These are phyloP conservation scores for Nemania sp. DNA, from an alignment of 2,329 filamentous ascomycete species.

Conservation along the genomic window DNA sequence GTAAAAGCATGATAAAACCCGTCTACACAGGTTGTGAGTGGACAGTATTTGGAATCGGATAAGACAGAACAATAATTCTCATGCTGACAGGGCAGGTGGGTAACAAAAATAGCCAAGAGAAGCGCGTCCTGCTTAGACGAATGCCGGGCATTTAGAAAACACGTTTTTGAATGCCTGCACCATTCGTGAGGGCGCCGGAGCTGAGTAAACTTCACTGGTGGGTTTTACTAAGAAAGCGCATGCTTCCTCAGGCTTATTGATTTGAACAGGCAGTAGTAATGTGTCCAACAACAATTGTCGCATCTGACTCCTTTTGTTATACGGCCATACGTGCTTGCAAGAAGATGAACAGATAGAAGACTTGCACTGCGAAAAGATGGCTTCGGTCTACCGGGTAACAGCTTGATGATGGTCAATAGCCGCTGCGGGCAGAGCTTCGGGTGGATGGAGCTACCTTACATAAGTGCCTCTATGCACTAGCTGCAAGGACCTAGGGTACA, in stretches of 20 bases:
- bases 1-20: too few species aligned
- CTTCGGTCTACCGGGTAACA: slow-evolving; percentile 12
- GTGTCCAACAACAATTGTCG: slow-evolving; percentile 11
- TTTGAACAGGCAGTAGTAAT: background rate
- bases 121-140: slow-evolving; percentile 8
- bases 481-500: too few species aligned
- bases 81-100: slow-evolving; percentile 21
- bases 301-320: too few species aligned
- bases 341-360: background rate
- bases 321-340: background rate
- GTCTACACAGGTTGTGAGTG: background rate
- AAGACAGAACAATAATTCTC: slow-evolving; percentile 3
- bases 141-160: background rate
- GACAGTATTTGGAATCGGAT: slow-evolving; percentile 22
- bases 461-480: too few species aligned
- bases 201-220: slow-evolving; percentile 21
- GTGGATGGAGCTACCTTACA: slow-evolving; percentile 21
- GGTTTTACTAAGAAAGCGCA: slow-evolving; percentile 19
- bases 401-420: slow-evolving; percentile 11
- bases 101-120: slow-evolving; percentile 18
- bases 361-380: background rate
- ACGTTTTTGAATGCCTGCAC: slow-evolving; percentile 10
- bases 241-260: slow-evolving; percentile 11
- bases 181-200: slow-evolving; percentile 20
- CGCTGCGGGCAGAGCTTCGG: slow-evolving; percentile 8